Evolutionary conservation across 495 filamentous ascomycete genomes (phyloP).

Genomic region (Lindgomyces ingoldianus): DNA sequence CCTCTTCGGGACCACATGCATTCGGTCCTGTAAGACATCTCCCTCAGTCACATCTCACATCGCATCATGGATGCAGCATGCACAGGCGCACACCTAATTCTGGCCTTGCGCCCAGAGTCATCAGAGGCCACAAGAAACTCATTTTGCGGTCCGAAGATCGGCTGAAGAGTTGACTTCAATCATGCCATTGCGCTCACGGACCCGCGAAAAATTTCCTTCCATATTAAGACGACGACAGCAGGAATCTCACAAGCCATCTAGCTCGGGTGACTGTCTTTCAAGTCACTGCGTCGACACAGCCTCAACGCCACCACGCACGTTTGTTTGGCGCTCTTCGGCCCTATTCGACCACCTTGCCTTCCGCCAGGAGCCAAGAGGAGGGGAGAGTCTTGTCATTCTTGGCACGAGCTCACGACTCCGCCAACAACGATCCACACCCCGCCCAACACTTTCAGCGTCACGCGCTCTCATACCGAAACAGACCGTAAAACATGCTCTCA

Average conservation of each 20-base stretch:
- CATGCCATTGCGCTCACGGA: background rate
- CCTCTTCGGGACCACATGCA: constrained; percentile 9
- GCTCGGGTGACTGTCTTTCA: background rate
- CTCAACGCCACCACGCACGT: constrained; percentile 31
- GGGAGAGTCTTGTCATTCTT: constrained; percentile 21
- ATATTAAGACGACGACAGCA: background rate
- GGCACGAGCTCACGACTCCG: constrained; percentile 16
- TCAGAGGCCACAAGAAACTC: background rate
- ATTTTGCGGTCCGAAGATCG: constrained; percentile 11
- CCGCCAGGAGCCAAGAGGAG: constrained; percentile 5
- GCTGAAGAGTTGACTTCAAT: background rate
- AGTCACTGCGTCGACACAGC: constrained; percentile 28
- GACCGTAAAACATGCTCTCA: background rate
- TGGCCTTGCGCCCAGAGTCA: background rate
- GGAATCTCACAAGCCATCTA: background rate
- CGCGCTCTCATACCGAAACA: constrained; percentile 26
- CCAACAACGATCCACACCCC: constrained; percentile 18
- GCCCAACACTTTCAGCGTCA: constrained; percentile 9
- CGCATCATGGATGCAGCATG: constrained; percentile 25
- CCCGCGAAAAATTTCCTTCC: background rate
- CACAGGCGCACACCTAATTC: background rate
- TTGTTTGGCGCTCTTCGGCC: constrained; percentile 5
- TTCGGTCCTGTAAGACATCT: constrained; percentile 18
- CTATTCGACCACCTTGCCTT: constrained; percentile 18
- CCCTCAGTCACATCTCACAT: constrained; percentile 15